Conservation (phyloP, 768 basidiomycete species). For the Fomitopsis pulvina region DNA sequence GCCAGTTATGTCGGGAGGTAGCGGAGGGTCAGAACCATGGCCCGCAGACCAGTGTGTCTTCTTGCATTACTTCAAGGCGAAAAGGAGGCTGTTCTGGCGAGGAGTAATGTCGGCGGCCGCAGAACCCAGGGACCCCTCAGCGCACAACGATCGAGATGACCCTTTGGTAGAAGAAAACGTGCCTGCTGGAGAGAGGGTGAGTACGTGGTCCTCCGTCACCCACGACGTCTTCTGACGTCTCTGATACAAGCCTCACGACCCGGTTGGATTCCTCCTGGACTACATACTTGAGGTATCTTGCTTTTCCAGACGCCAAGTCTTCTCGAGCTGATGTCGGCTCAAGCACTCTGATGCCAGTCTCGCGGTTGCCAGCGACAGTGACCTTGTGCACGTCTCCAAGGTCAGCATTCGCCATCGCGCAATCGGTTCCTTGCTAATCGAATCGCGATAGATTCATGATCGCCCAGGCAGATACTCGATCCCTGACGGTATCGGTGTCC, state of each 20-base stretch:
- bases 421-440: background rate
- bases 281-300: constrained; percentile 9
- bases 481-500: constrained; percentile 4
- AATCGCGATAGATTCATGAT: background rate
- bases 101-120: too few species aligned
- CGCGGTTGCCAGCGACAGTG: constrained; percentile 9
- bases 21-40: too few species aligned
- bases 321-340: background rate
- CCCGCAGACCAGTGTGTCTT: constrained; percentile 12
- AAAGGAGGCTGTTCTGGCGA: constrained; percentile 1
- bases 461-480: background rate
- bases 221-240: background rate
- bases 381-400: constrained; percentile 3
- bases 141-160: too few species aligned
- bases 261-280: constrained; percentile 9
- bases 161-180: too few species aligned
- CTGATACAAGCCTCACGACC: constrained; percentile 2
- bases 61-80: constrained; percentile 12
- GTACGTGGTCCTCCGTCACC: background rate
- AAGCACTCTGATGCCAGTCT: constrained; percentile 8
- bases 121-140: too few species aligned
- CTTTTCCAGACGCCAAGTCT: background rate
- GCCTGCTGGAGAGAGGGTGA: background rate
- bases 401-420: background rate
- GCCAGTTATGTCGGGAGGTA: background rate